Evolutionary conservation across 1,284 basidiomycete genomes (phyloP), one percentile per base, ranked within the genome.

Genomic region (Stygiomarasmius scandens): DNA sequence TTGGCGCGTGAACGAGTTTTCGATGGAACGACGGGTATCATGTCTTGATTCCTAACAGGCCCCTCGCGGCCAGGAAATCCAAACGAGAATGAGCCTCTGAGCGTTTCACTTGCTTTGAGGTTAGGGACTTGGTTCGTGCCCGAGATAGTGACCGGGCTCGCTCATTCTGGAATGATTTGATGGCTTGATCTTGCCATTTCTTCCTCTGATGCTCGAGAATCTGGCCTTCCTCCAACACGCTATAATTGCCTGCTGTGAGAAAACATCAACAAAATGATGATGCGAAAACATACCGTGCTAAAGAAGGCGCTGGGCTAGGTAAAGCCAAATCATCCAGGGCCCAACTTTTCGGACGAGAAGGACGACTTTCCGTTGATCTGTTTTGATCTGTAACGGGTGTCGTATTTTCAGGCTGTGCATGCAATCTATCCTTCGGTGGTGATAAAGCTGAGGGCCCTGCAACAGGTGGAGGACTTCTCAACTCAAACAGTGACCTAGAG

Each of bases 161-260:
- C 62, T 80, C 84, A 67, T 90, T 89, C 52, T 84, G 83, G 60
- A 90, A 81, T 0, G 89, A 89, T 32, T 72, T 74, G 0, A 75
- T 73, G 0, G 90, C 89, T 61, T 86, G 79, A 5, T 70, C 66
- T 64, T 86, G 82, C 89, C 89, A 92, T 58, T 77, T 72, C 52
- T 80, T 77, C 22, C 90, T 84, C 60, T 91, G 82, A 55, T 75
- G 74, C 22, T 84, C 78, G 12, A 91, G 77, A 52, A 75, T 73
- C 55, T 82, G 74, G 12, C 84, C 81, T 60, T 89, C 85, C 60
- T 82, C 81, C 6, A 92, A 71, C 22, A 90, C 88, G 64, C 89
- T 91, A 54, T 16, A 41, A 43, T 14, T 29, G 32, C 5, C 10
- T 11, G 20, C 22, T 53, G 43, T 24, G 32, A 48, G 52, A 56